Evolutionary conservation across 2,329 filamentous ascomycete species (phyloP).

Genomic region (Epichloe festucae): DNA sequence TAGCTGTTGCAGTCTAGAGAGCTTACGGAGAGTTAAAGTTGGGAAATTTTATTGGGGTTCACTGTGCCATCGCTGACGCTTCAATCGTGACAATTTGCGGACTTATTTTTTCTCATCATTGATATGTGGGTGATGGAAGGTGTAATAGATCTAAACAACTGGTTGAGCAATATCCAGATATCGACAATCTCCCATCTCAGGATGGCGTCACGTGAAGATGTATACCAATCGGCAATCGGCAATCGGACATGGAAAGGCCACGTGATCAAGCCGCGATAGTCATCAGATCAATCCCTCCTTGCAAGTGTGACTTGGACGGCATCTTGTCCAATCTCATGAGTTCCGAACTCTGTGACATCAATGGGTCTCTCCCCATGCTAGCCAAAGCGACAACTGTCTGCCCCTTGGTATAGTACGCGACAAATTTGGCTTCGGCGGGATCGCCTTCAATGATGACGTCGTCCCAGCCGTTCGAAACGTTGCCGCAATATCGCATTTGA

Average conservation of each 20-base stretch:
- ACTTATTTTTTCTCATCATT: no score
- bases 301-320: constrained; percentile 66
- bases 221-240: neutral
- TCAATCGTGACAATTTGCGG: no score
- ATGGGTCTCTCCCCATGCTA: constrained; percentile 80
- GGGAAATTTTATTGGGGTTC: no score
- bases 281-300: constrained; percentile 45
- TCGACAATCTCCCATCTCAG: no score
- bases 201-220: no score
- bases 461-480: constrained; percentile 70
- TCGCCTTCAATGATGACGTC: constrained; percentile 71
- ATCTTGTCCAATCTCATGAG: constrained; percentile 75
- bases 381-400: constrained; percentile 83
- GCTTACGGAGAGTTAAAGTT: no score
- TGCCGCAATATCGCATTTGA: constrained; percentile 88
- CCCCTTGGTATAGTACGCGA: constrained; percentile 77
- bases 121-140: no score
- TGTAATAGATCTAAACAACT: no score
- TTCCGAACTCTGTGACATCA: constrained; percentile 71
- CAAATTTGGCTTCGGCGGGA: constrained; percentile 66
- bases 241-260: neutral
- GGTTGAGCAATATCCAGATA: no score
- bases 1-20: no score
- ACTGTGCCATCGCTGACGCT: no score
- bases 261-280: constrained; percentile 17